Conservation (phyloP, 371 early-diverging fungal genomes). For the Zancudomyces culisetae region DNA sequence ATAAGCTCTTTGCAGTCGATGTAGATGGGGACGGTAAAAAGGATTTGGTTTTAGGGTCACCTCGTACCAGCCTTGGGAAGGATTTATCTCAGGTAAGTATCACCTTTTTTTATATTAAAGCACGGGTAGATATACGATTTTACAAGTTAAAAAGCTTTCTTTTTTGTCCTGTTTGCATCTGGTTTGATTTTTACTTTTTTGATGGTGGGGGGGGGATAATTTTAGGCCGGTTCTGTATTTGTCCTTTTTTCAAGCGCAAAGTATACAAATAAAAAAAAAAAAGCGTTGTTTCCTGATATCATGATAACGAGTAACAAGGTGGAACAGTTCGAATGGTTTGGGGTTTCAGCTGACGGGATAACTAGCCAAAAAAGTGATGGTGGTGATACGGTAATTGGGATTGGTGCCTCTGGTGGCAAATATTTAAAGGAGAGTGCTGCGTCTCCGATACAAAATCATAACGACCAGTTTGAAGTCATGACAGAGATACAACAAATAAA, state of each 20-base stretch:
- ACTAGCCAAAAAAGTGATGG: neutral
- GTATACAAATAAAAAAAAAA: neutral
- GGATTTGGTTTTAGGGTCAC: conserved; percentile 54
- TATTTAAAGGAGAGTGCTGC: too few relatives aligned
- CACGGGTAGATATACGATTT: too few relatives aligned
- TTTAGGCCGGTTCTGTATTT: conserved; percentile 13
- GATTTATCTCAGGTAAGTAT: conserved; percentile 17
- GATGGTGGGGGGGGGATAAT: too few relatives aligned
- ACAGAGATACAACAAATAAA: conserved; percentile 5
- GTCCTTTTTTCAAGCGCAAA: conserved; percentile 8
- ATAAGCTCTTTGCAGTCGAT: conserved; percentile 34
- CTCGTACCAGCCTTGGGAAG: conserved; percentile 18
- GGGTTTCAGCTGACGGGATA: conserved; percentile 6
- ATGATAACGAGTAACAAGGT: conserved; percentile 17
- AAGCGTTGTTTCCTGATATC: conserved; percentile 3
- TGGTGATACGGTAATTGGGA: conserved; percentile 9
- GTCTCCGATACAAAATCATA: too few relatives aligned
- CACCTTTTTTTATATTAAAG: conserved; percentile 3
- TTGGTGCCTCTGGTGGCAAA: conserved; percentile 17
- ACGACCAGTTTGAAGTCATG: neutral
- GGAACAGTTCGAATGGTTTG: conserved; percentile 26
- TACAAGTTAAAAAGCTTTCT: too few relatives aligned
- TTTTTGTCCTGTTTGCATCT: too few relatives aligned
- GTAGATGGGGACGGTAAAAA: conserved; percentile 38
- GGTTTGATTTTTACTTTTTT: too few relatives aligned